These are phyloP conservation scores for Aspergillus bertholletiae DNA, from an alignment of 495 filamentous ascomycete genomes.

Conservation along the genomic window DNA sequence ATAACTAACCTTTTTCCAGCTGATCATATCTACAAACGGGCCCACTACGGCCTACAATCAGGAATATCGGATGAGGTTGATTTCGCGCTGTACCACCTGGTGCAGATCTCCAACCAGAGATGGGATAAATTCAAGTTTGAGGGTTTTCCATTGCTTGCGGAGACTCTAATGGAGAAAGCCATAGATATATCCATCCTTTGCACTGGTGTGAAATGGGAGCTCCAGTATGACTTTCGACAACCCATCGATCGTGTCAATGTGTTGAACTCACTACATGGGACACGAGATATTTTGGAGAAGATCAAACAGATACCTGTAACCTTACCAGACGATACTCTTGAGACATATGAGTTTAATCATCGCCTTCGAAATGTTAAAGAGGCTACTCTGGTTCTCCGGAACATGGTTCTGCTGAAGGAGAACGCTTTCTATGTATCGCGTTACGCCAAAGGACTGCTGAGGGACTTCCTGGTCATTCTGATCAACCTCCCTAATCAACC, in stretches of 20 bases:
- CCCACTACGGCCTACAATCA: constrained; percentile 74
- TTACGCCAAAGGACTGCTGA: constrained; percentile 59
- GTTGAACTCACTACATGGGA: constrained; percentile 61
- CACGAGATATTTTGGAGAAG: constrained; percentile 66
- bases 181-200: constrained; percentile 70
- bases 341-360: constrained; percentile 68
- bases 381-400: constrained; percentile 81
- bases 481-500: constrained; percentile 73
- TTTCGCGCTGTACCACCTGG: constrained; percentile 85
- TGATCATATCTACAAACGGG: constrained; percentile 78
- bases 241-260: constrained; percentile 64
- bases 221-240: constrained; percentile 60
- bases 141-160: constrained; percentile 82
- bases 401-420: constrained; percentile 86
- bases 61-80: constrained; percentile 77
- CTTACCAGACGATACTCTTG: constrained; percentile 63
- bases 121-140: constrained; percentile 96
- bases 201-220: constrained; percentile 77
- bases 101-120: constrained; percentile 90
- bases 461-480: constrained; percentile 77
- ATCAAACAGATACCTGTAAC: constrained; percentile 57
- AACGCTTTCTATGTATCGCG: constrained; percentile 81
- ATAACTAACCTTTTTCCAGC: constrained; percentile 21
- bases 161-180: constrained; percentile 81
- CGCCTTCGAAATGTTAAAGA: constrained; percentile 74